Base-by-base conservation (phyloP, 179 eudicot genomes). In the Beta macrorhiza region DNA sequence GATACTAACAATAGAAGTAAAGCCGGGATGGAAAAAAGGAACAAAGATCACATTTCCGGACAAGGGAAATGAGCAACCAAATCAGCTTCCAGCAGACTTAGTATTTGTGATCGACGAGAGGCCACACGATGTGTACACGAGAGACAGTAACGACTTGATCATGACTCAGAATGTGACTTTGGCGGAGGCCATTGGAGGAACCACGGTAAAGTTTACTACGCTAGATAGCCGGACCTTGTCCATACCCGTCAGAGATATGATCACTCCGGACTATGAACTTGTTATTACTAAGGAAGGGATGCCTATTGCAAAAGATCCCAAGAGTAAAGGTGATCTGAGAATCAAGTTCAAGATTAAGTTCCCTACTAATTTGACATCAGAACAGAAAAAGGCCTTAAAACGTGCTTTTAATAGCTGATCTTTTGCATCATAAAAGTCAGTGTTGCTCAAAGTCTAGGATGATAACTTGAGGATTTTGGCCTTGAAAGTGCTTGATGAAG, bases 11-110 rank as follows among this genome's bases (percentile, higher is more conserved):
- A 93, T 95, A 7, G 97, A 92, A n/a, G 90, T 93, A 67, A 93
- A 95, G 79, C 98, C 97, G 0, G 98, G 99, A 20, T 95, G 99
- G 99, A 95, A 93, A 76, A 92, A 92, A 59, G 98, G 99, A 68
- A 95, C 98, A 14, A 92, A 93, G 90, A 92, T 95, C 44, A 95
- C 99, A 2, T 93, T 95, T 71, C 89, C 89, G 0, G 94, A 93
- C 17, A 95, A 93, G 83, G 97, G 98, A 65, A 95, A 93, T 32
- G 90, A 88, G 84, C 92, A 89, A 67, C 85, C 73, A 11, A 90
- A 90, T 82, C 92, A 89, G 82, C 93, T 91, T 6, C 93, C 98
- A 3, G 93, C 98, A 0, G 97, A 95, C 74, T 87, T 95, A 1
- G 91, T 95, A 0, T 95, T 95, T 75, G 90, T 95, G 47, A 90